Percentiles rank a stretch among this genome's conserved stretches.
phyloP scores from a whole-genome alignment of 495 filamentous ascomycete genomes.

The Neurospora pannonica region DNA sequence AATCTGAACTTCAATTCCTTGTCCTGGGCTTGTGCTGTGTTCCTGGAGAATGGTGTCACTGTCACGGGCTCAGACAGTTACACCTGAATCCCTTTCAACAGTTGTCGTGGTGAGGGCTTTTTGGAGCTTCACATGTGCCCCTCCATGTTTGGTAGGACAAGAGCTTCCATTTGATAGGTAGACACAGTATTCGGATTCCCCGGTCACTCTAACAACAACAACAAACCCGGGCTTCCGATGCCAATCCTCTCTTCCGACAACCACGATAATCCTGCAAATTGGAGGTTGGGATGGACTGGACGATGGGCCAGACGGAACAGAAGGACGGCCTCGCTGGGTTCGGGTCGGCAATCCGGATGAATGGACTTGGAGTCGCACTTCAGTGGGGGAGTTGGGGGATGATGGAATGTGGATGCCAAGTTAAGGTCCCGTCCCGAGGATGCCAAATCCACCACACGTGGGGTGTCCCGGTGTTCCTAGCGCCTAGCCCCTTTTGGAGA shows the following conservation, averaged over 20 bases:
- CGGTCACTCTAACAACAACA: not conserved
- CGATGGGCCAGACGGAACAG: not conserved
- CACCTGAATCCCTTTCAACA: not conserved
- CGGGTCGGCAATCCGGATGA: conserved; percentile 21
- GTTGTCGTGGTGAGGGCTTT: not conserved
- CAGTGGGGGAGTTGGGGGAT: not conserved
- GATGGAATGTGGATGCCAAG: not conserved
- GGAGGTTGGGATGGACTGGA: not conserved
- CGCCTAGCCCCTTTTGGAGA: not conserved
- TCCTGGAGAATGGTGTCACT: not conserved
- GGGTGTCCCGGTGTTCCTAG: not conserved
- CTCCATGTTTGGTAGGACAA: not conserved
- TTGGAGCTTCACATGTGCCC: not conserved
- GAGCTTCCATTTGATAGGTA: not conserved
- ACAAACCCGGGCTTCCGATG: not conserved
- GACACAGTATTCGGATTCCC: not conserved
- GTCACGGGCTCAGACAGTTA: not conserved
- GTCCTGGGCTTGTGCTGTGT: not conserved
- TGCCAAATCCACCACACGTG: not conserved
- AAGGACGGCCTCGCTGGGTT: not conserved
- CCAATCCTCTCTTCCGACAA: not conserved
- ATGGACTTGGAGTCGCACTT: conserved; percentile 6
- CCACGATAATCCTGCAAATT: not conserved
- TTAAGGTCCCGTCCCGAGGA: not conserved
- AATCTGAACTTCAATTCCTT: not conserved